phyloP scores from a whole-genome alignment of 2,329 filamentous ascomycete species.

The Trichoderma sp. region DNA sequence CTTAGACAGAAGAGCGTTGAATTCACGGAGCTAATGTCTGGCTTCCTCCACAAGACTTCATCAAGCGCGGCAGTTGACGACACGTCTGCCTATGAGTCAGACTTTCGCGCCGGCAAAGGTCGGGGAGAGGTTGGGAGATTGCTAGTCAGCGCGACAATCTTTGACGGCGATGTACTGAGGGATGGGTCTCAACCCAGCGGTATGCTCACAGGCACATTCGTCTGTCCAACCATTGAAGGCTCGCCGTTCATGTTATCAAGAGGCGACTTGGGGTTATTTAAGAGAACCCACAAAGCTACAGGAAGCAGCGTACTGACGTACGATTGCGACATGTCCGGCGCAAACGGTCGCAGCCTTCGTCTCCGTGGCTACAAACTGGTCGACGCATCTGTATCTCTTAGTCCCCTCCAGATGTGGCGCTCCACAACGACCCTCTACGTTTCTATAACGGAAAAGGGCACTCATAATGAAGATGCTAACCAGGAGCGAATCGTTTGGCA shows the following conservation, averaged over 20 bases:
- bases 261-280: slow-evolving; percentile 58
- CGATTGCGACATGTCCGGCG: slow-evolving; percentile 58
- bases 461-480: background rate
- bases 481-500: background rate
- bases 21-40: slow-evolving; percentile 65
- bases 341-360: slow-evolving; percentile 51
- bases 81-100: slow-evolving; percentile 52
- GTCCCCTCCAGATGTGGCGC: slow-evolving; percentile 56
- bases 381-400: slow-evolving; percentile 58
- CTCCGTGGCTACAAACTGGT: slow-evolving; percentile 64
- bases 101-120: slow-evolving; percentile 51
- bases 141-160: slow-evolving; percentile 57
- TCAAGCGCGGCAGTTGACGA: slow-evolving; percentile 45
- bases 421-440: slow-evolving; percentile 63
- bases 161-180: slow-evolving; percentile 34
- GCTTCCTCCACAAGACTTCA: slow-evolving; percentile 49
- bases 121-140: slow-evolving; percentile 56
- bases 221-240: slow-evolving; percentile 35
- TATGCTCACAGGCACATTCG: slow-evolving; percentile 58
- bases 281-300: slow-evolving; percentile 49
- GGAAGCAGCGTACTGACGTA: slow-evolving; percentile 61
- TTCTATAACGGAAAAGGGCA: slow-evolving; percentile 52
- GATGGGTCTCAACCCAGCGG: background rate
- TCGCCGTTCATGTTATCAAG: slow-evolving; percentile 60
- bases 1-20: slow-evolving; percentile 46